phyloP scores from a whole-genome alignment of 2,329 filamentous ascomycete genomes.

The Curvularia lunata region DNA sequence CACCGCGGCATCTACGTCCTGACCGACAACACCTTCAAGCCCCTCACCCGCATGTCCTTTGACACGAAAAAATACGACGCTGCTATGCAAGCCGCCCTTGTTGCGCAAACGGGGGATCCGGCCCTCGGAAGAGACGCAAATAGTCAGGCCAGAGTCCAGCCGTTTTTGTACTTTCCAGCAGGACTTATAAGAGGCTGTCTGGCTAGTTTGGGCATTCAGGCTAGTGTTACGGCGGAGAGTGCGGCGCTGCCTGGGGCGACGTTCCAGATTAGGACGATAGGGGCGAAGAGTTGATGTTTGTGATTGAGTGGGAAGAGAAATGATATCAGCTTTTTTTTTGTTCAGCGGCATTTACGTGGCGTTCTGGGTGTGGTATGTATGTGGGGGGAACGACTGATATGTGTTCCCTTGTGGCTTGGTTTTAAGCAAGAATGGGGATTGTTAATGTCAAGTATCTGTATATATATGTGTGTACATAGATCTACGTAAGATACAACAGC shows the following conservation, averaged over 20 bases:
- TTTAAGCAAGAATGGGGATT: too few relatives aligned
- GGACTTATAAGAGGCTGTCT: constrained; percentile 91
- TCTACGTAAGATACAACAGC: neutral
- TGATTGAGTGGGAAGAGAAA: neutral
- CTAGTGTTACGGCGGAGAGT: constrained; percentile 89
- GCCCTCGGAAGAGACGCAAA: constrained; percentile 59
- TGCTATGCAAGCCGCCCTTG: constrained; percentile 35
- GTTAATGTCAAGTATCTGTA: too few relatives aligned
- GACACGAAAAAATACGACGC: constrained; percentile 56
- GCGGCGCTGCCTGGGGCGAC: constrained; percentile 85
- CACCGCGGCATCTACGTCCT: constrained; percentile 95
- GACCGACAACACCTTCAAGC: constrained; percentile 90
- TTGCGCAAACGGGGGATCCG: constrained; percentile 41
- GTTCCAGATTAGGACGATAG: constrained; percentile 92
- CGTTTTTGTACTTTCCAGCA: constrained; percentile 93
- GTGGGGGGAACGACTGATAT: neutral
- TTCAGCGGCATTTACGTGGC: neutral
- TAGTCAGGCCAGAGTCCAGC: constrained; percentile 40
- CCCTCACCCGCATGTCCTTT: constrained; percentile 87
- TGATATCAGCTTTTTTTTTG: neutral
- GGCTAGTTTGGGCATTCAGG: constrained; percentile 87
- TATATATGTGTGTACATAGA: neutral
- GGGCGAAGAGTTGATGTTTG: constrained; percentile 64
- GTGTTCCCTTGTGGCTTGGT: neutral
- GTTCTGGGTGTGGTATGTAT: neutral